Conservation (phyloP, 169 alveolate species). For the Plasmodium fragile region DNA sequence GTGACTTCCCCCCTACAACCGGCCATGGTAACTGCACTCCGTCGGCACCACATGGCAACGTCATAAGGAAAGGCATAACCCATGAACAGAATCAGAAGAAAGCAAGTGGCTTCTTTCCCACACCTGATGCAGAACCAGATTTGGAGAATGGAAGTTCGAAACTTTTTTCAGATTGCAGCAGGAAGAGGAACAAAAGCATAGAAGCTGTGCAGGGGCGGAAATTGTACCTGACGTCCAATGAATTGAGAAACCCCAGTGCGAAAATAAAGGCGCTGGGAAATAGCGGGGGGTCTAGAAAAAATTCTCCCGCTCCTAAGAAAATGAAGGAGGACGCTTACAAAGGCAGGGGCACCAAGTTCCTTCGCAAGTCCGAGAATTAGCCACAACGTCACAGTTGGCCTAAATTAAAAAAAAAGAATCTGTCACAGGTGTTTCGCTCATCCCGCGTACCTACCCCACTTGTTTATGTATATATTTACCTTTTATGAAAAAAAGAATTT, state of each 20-base stretch:
- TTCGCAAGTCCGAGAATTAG: conserved; percentile 27
- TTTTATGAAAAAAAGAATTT: too few relatives aligned
- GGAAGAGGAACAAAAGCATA: conserved; percentile 11
- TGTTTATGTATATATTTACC: neutral
- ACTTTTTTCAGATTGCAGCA: neutral
- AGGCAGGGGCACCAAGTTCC: conserved; percentile 19
- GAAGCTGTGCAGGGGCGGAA: neutral
- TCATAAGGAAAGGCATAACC: neutral
- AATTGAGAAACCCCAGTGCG: neutral
- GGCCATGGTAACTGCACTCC: neutral
- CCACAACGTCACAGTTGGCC: neutral
- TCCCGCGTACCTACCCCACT: neutral
- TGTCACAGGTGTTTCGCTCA: neutral
- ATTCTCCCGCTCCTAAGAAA: conserved; percentile 27
- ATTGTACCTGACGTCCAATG: neutral
- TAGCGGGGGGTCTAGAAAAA: conserved; percentile 4
- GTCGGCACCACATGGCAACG: neutral
- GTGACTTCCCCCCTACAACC: neutral
- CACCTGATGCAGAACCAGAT: neutral
- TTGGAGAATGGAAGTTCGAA: neutral
- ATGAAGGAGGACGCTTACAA: conserved; percentile 40
- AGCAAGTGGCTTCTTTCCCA: neutral
- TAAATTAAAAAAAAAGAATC: too few relatives aligned
- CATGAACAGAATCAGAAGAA: neutral
- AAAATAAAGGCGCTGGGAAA: conserved; percentile 8